phyloP scores from a whole-genome alignment of 2,329 filamentous ascomycete species.

The Cephalotrichum gorgonifer region DNA sequence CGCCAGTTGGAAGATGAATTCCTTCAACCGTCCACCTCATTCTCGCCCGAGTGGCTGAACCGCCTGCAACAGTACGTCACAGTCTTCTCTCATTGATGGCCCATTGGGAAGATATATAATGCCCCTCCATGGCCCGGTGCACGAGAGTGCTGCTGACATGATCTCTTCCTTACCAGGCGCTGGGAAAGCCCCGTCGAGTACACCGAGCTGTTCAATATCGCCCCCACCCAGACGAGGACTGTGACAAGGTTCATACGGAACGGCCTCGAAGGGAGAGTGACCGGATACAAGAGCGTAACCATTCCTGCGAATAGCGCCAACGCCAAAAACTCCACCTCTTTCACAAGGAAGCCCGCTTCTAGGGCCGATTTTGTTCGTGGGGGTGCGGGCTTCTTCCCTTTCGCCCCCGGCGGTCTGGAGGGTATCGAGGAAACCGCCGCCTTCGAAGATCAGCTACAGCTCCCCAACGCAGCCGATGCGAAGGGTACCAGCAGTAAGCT shows the following conservation, averaged over 20 bases:
- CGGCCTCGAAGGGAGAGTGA: constrained; percentile 84
- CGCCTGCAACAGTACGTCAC: constrained; percentile 61
- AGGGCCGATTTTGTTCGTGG: constrained; percentile 87
- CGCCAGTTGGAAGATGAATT: constrained; percentile 65
- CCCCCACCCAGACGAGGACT: constrained; percentile 87
- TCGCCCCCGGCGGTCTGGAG: constrained; percentile 83
- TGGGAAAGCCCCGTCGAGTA: constrained; percentile 80
- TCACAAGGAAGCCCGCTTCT: constrained; percentile 74
- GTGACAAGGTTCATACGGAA: constrained; percentile 86
- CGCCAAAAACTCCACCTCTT: constrained; percentile 89
- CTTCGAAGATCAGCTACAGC: constrained; percentile 56
- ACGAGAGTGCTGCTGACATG: neutral
- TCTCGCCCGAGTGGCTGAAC: constrained; percentile 81
- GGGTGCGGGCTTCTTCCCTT: constrained; percentile 87
- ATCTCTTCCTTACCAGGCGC: constrained; percentile 19
- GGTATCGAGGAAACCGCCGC: constrained; percentile 77
- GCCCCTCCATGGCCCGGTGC: no score
- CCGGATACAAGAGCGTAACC: constrained; percentile 88
- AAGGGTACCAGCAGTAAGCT: constrained; percentile 44
- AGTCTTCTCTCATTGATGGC: neutral
- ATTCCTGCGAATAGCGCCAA: constrained; percentile 81
- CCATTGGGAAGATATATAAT: no score
- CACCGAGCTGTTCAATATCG: constrained; percentile 74
- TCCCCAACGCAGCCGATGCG: constrained; percentile 24
- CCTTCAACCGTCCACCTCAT: constrained; percentile 66